Percentiles rank a stretch among this genome's conserved stretches.
phyloP scores from a whole-genome alignment of 257 asterid genomes.

The Sherardia arvensis region DNA sequence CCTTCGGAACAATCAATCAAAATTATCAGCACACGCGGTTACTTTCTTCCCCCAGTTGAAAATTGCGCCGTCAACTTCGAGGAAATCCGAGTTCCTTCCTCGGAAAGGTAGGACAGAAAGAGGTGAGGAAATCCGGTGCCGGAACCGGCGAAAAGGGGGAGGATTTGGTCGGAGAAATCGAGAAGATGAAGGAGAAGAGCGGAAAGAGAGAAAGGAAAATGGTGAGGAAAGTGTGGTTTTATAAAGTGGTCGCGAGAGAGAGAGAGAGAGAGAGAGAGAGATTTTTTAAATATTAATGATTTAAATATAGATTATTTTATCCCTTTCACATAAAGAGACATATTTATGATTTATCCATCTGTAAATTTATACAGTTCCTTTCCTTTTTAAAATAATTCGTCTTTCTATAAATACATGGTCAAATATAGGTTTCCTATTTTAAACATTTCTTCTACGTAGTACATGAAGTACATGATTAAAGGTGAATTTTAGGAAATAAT shows the following conservation, averaged over 20 bases:
- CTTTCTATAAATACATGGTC: too few species aligned
- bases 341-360: neutral
- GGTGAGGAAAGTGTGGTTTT: constrained; percentile 1
- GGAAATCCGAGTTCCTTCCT: neutral
- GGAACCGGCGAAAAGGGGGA: neutral
- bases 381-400: neutral
- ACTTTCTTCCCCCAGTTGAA: neutral
- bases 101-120: neutral
- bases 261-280: too few species aligned
- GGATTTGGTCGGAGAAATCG: constrained; percentile 5
- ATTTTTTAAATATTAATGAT: neutral
- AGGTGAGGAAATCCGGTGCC: neutral
- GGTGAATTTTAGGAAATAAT: too few species aligned
- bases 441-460: too few species aligned
- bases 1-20: neutral
- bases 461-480: too few species aligned
- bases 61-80: neutral
- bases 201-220: neutral
- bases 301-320: neutral
- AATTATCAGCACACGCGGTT: neutral
- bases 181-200: neutral
- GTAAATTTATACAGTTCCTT: neutral
- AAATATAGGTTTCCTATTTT: neutral
- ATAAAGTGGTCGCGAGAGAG: constrained; percentile 5
- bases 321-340: neutral